phyloP scores from a whole-genome alignment of 2,329 filamentous ascomycete genomes.

The Sporothrix globosa region DNA sequence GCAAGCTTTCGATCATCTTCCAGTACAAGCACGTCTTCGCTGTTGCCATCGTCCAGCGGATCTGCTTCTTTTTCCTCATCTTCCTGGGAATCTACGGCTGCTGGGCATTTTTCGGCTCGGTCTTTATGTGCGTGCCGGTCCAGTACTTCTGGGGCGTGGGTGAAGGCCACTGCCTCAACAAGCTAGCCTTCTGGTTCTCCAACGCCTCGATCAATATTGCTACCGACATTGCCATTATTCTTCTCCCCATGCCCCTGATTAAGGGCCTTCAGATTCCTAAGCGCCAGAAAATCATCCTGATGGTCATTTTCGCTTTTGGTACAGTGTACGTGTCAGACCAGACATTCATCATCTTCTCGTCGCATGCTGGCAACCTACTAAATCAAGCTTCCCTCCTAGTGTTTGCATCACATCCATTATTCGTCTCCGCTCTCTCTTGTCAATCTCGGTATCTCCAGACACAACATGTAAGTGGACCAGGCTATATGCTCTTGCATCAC shows the following conservation, averaged over 20 bases:
- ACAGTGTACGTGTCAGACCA: neutral
- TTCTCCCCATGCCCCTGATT: conserved; percentile 10
- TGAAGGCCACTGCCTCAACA: conserved; percentile 16
- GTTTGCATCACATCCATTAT: conserved; percentile 21
- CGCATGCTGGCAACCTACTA: neutral
- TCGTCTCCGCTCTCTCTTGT: conserved; percentile 10
- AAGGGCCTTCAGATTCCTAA: conserved; percentile 12
- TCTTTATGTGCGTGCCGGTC: conserved; percentile 13
- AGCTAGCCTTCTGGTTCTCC: conserved; percentile 22
- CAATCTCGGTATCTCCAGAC: neutral
- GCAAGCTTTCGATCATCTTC: conserved; percentile 17
- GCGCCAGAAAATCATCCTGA: conserved; percentile 8
- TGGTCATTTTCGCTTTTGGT: conserved; percentile 13
- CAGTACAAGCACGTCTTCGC: conserved; percentile 23
- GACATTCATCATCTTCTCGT: neutral
- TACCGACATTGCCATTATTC: conserved; percentile 14
- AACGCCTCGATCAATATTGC: conserved; percentile 18
- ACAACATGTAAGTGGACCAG: neutral
- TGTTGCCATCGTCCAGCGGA: neutral
- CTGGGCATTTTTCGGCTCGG: conserved; percentile 15
- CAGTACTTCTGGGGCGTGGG: conserved; percentile 10
- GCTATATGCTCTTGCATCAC: too few relatives aligned
- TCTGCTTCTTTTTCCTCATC: conserved; percentile 7
- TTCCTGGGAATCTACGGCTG: conserved; percentile 16
- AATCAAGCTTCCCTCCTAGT: neutral